phyloP scores from a whole-genome alignment of 352 stramenopile genomes.

The Pythium utonaiense region DNA sequence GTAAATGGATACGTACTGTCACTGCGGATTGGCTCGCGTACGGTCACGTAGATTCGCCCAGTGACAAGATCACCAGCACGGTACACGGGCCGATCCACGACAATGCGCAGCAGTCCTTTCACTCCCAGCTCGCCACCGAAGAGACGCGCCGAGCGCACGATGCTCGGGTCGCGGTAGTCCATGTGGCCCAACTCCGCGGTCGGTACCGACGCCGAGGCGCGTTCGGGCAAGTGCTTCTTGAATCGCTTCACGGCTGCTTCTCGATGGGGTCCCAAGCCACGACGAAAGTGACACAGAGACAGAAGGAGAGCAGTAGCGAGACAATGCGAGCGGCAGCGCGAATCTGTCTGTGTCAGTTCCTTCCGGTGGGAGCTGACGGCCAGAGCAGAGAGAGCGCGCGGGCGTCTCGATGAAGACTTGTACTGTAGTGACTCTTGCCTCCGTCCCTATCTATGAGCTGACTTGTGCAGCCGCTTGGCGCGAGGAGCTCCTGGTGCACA shows the following conservation, averaged over 20 bases:
- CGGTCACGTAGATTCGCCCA: conserved; percentile 45
- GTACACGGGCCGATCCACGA: conserved; percentile 59
- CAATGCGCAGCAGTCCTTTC: conserved; percentile 57
- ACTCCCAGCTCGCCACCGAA: conserved; percentile 63
- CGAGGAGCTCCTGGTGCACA: conserved; percentile 1
- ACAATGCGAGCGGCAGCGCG: background rate
- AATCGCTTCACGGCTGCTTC: conserved; percentile 20
- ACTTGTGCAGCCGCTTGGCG: conserved; percentile 1
- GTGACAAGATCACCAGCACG: conserved; percentile 51
- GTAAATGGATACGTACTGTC: conserved; percentile 37
- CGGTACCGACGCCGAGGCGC: conserved; percentile 23
- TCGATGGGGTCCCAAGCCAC: background rate
- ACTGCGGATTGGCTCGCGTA: conserved; percentile 51
- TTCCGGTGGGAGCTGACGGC: background rate
- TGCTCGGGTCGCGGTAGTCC: conserved; percentile 29
- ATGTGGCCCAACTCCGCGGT: conserved; percentile 23
- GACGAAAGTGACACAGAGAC: background rate
- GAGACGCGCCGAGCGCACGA: conserved; percentile 22
- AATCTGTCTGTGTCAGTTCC: conserved; percentile 1
- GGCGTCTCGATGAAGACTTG: background rate
- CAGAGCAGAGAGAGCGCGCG: background rate
- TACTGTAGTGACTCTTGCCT: background rate
- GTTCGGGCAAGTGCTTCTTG: conserved; percentile 7
- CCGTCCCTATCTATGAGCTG: conserved; percentile 1
- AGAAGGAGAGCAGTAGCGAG: background rate